Evolutionary conservation across 2,329 filamentous ascomycete species (phyloP).

Genomic region (Claviceps sp.): DNA sequence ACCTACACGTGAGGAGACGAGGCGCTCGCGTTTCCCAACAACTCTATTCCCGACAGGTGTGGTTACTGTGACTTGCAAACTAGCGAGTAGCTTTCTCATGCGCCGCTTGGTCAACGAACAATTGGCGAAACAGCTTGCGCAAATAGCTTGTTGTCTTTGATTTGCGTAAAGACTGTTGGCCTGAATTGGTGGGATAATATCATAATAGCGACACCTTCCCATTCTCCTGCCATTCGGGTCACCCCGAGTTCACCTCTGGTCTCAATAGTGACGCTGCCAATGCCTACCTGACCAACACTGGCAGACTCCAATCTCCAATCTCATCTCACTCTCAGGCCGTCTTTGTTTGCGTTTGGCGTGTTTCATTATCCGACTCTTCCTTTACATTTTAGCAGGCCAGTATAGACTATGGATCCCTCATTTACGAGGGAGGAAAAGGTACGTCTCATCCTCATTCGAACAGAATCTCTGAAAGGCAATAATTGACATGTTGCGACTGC

Average conservation of each 20-base stretch:
- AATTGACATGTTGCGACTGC: not conserved
- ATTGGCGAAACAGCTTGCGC: slow-evolving; percentile 2
- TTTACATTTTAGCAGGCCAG: not conserved
- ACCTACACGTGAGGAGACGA: slow-evolving; percentile 1
- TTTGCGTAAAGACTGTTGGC: not conserved
- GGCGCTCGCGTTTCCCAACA: not conserved
- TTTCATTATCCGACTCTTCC: not conserved
- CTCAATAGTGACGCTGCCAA: not conserved
- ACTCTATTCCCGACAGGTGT: not conserved
- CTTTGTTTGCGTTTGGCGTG: not conserved
- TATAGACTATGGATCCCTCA: slow-evolving; percentile 5
- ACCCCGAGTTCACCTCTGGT: slow-evolving; percentile 1
- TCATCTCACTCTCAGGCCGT: not conserved
- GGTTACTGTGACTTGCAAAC: not conserved
- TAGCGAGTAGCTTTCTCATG: not conserved
- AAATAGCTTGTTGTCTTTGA: not conserved
- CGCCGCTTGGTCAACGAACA: not conserved
- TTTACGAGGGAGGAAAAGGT: slow-evolving; percentile 9
- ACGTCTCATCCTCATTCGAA: not conserved
- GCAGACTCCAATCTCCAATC: not conserved
- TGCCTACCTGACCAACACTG: not conserved
- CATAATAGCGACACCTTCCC: slow-evolving; percentile 4
- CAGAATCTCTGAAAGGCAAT: not conserved
- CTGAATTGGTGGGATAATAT: slow-evolving; percentile 6
- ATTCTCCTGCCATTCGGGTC: slow-evolving; percentile 3